Evolutionary conservation across 1,284 basidiomycete species (phyloP), one percentile per base, ranked within the genome.

Genomic region (Cryptococcus sp.): DNA sequence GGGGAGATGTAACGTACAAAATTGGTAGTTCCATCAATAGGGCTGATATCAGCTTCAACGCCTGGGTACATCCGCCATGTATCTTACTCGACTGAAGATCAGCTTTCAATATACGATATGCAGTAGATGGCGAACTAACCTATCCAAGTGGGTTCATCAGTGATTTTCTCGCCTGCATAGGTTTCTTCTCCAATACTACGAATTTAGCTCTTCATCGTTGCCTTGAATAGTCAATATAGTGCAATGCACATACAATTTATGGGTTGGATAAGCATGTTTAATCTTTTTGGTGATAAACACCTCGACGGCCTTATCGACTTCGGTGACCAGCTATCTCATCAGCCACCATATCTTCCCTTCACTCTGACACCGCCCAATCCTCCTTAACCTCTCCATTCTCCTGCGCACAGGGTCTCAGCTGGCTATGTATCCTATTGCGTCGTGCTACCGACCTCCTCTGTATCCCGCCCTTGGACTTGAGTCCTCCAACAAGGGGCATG

Each of bases 271-370:
- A 45, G 78, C 78, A 24, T 76, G 73, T 31, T 77, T 76, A 55
- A 97, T 84, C 69, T 84, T 81, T 49, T 79, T 69, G 70, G 84
- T 84, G 44, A 97, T 87, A 50, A 93, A 79, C 59, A 88, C 85
- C 72, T 98, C 93, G 13, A 96, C 91, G 36, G 81, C 84, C 55
- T 96, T 88, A 75, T 98, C 93, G 66, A 91, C 96, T 76, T 97
- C 88, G 0, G 94, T 98, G n/a, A 98, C 94, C 36, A 97, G 80
- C 71, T 73, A 43, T 46, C 62, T 57, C 16, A 60, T 62, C 19
- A 51, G 19, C 2, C 45, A 43, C 18, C 18, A 19, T 22, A 28
- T 28, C 28, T 28, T n/a, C n/a, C n/a, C 28, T 28, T 11, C 28
- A 28, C 5, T 28, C 28, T 28, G n/a, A n/a, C n/a, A n/a, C n/a